These are phyloP conservation scores for Fusarium napiforme DNA, from an alignment of 2,329 filamentous ascomycete species.

Conservation along the genomic window DNA sequence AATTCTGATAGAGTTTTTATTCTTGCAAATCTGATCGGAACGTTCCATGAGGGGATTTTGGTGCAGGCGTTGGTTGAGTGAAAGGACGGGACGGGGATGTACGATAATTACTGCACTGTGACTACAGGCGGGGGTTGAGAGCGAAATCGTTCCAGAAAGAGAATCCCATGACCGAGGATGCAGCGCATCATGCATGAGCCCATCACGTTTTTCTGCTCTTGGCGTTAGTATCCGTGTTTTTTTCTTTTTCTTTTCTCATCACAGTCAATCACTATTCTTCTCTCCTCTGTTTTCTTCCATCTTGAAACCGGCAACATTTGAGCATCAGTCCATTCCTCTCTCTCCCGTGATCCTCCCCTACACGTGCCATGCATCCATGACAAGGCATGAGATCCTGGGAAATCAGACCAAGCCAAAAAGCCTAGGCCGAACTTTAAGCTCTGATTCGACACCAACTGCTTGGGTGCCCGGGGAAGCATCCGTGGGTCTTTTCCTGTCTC, in stretches of 20 bases:
- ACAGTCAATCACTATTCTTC: not conserved
- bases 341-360: not conserved
- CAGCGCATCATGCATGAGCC: slow-evolving; percentile 26
- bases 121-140: slow-evolving; percentile 7
- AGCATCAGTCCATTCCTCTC: not conserved
- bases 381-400: not conserved
- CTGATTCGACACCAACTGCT: slow-evolving; percentile 32
- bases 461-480: slow-evolving; percentile 36
- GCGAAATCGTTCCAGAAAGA: slow-evolving; percentile 28
- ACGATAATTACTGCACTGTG: not conserved
- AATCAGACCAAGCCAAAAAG: not conserved
- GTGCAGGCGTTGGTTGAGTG: not conserved
- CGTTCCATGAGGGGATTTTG: slow-evolving; percentile 2
- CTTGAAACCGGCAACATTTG: not conserved
- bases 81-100: not conserved
- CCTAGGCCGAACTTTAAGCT: slow-evolving; percentile 6
- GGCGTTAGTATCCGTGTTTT: slow-evolving; percentile 4
- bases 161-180: slow-evolving; percentile 33
- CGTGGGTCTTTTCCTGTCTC: slow-evolving; percentile 24
- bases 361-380: not conserved
- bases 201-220: slow-evolving; percentile 26
- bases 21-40: not conserved
- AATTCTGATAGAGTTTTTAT: slow-evolving; percentile 10
- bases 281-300: not conserved
- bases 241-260: not conserved